A percentile compares a stretch with the other conserved stretches of the same genome.
phyloP scores from a whole-genome alignment of 768 basidiomycete species.

The Peribolospora baueri region DNA sequence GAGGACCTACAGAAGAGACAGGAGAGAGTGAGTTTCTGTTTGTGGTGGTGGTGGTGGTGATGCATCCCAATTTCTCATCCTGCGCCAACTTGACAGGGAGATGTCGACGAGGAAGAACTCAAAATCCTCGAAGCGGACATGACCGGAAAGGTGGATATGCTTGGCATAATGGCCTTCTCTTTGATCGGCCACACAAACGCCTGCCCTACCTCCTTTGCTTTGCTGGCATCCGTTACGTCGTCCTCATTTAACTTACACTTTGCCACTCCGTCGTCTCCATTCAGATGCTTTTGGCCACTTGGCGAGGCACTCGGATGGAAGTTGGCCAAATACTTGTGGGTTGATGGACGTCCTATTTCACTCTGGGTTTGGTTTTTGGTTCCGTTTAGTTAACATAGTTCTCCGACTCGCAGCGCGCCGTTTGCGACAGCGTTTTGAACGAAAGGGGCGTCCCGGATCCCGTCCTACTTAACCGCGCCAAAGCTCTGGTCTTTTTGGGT shows the following conservation, averaged over 20 bases:
- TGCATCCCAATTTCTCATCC: too few relatives aligned
- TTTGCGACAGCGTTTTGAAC: conserved; percentile 33
- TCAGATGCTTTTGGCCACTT: conserved; percentile 81
- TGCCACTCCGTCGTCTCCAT: background rate
- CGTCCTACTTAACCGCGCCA: conserved; percentile 56
- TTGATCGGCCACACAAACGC: background rate
- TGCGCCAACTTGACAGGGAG: conserved; percentile 26
- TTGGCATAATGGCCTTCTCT: background rate
- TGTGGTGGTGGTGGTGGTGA: too few relatives aligned
- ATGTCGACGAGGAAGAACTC: conserved; percentile 46
- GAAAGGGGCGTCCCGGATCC: conserved; percentile 48
- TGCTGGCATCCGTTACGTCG: too few relatives aligned
- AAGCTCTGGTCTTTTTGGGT: conserved; percentile 13
- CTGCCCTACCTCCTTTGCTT: too few relatives aligned
- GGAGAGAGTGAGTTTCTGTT: conserved; percentile 29
- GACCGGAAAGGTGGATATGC: conserved; percentile 46
- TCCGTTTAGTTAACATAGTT: conserved; percentile 30
- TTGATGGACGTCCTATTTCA: conserved; percentile 9
- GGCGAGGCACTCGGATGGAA: conserved; percentile 90
- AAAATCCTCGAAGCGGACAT: conserved; percentile 73
- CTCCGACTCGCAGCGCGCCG: background rate
- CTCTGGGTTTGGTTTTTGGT: conserved; percentile 25
- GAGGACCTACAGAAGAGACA: conserved; percentile 79
- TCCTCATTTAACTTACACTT: too few relatives aligned
- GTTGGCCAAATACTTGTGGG: conserved; percentile 70